These are phyloP conservation scores for Spergularia azorica DNA, from an alignment of 179 eudicot genomes.

Conservation along the genomic window DNA sequence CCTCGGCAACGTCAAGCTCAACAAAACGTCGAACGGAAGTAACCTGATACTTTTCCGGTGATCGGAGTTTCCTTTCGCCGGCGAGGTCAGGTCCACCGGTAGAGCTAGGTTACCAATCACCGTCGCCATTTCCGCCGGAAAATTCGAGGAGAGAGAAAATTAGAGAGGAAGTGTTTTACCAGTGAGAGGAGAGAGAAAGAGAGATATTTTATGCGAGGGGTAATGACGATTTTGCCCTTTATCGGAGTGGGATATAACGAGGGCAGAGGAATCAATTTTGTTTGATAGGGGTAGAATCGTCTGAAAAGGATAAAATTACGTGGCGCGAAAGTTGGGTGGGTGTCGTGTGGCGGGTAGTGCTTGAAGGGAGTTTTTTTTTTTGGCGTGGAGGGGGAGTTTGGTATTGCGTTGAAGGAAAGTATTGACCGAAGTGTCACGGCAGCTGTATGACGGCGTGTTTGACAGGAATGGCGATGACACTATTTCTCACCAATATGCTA, in stretches of 20 bases:
- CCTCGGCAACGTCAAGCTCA: conserved; percentile 48
- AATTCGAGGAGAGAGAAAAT: not conserved
- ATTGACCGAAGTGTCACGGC: conserved; percentile 12
- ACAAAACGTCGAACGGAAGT: conserved; percentile 51
- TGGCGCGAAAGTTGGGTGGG: conserved; percentile 27
- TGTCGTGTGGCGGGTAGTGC: conserved; percentile 34
- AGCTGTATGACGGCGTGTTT: conserved; percentile 22
- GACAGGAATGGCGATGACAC: not conserved
- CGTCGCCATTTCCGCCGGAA: conserved; percentile 48
- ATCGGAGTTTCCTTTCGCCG: conserved; percentile 37
- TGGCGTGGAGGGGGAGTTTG: conserved; percentile 12
- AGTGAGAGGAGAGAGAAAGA: not conserved
- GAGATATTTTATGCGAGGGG: conserved; percentile 18
- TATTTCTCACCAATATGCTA: too few species aligned
- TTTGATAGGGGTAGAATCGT: conserved; percentile 1
- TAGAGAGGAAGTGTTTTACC: not conserved
- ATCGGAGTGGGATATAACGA: not conserved
- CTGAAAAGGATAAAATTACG: conserved; percentile 12
- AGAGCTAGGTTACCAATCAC: conserved; percentile 58
- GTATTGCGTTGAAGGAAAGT: conserved; percentile 3
- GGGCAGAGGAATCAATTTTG: not conserved
- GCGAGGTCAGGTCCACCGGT: conserved; percentile 43
- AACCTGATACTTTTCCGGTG: conserved; percentile 47
- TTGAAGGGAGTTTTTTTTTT: not conserved
- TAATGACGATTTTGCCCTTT: conserved; percentile 20